phyloP scores from a whole-genome alignment of 352 stramenopile species.

The Phytophthora pseudosyringae region DNA sequence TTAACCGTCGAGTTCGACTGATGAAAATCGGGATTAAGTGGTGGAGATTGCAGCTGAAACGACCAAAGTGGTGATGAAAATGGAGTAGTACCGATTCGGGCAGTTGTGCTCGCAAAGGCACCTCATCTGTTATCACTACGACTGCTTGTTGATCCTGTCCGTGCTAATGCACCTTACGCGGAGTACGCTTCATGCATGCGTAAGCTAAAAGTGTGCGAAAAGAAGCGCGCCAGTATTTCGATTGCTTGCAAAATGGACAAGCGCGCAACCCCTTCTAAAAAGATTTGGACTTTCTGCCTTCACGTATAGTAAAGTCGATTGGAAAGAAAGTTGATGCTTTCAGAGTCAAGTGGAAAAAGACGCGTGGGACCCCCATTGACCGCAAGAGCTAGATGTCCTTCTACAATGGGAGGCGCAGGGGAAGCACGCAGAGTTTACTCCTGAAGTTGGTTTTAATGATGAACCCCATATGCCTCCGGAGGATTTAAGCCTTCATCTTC shows the following conservation, averaged over 20 bases:
- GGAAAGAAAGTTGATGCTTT: neutral
- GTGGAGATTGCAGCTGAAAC: too few relatives aligned
- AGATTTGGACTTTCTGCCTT: neutral
- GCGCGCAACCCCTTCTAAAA: neutral
- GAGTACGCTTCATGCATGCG: neutral
- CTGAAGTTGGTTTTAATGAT: neutral
- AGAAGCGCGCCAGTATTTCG: neutral
- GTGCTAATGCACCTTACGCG: neutral
- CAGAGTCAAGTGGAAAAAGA: conserved; percentile 1
- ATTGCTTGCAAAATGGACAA: neutral
- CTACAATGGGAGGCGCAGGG: neutral
- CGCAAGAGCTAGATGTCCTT: neutral
- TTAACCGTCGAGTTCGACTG: too few relatives aligned
- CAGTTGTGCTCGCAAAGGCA: too few relatives aligned
- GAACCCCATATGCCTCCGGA: neutral
- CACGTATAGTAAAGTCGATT: neutral
- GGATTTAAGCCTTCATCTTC: neutral
- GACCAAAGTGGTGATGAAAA: too few relatives aligned
- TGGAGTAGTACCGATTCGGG: too few relatives aligned
- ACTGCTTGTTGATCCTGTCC: neutral
- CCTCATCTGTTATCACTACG: neutral
- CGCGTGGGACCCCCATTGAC: neutral
- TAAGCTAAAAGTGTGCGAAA: neutral
- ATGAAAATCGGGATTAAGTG: too few relatives aligned
- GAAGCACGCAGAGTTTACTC: neutral